A percentile compares a stretch with the other conserved stretches of the same genome.
phyloP scores from a whole-genome alignment of 495 filamentous ascomycete species.

The Xylaria longipes region DNA sequence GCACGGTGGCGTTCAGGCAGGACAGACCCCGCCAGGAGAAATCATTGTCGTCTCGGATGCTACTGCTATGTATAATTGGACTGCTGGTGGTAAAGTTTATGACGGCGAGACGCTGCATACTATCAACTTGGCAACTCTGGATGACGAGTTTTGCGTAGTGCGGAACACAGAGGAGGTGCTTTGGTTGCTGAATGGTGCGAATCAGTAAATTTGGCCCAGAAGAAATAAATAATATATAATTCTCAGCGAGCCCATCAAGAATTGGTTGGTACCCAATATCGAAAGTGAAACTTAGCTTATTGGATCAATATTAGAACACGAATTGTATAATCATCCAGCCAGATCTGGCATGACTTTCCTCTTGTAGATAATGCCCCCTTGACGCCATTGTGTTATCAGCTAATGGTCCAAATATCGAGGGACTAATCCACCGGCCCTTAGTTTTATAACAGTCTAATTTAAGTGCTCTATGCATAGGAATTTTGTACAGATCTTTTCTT shows the following conservation, averaged over 20 bases:
- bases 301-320: not conserved
- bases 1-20: conserved; percentile 30
- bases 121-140: conserved; percentile 55
- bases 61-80: conserved; percentile 54
- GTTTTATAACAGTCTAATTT: no score
- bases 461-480: no score
- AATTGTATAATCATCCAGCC: no score
- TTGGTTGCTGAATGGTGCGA: not conserved
- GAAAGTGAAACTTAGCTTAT: not conserved
- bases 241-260: not conserved
- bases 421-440: no score
- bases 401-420: no score
- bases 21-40: conserved; percentile 43
- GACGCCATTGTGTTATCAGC: no score
- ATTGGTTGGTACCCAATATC: not conserved
- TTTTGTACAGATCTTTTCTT: no score
- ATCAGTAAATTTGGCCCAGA: not conserved
- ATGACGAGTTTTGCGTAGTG: conserved; percentile 57
- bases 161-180: conserved; percentile 47
- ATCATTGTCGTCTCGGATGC: conserved; percentile 57
- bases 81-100: conserved; percentile 22
- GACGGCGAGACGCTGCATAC: conserved; percentile 56
- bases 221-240: not conserved
- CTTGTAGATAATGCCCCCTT: no score
- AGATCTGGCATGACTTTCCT: no score